Percentiles rank a stretch among this genome's conserved stretches.
phyloP scores from a whole-genome alignment of 202 grass and related monocot genomes.

The Setaria italica region DNA sequence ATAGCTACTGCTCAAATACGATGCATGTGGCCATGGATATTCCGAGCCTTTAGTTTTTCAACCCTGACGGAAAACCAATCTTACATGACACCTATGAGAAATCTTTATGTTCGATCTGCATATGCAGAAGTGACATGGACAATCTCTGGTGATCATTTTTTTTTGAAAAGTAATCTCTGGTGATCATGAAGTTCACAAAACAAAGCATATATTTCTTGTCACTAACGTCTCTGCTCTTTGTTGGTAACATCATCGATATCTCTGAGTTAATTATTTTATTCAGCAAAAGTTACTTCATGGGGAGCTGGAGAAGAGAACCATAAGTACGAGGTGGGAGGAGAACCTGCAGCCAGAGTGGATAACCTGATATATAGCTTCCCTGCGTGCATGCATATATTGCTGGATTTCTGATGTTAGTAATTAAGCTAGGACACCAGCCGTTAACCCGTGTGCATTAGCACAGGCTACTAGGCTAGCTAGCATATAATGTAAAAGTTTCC shows the following conservation, averaged over 20 bases:
- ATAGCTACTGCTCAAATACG: background rate
- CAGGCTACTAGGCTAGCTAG: too few relatives aligned
- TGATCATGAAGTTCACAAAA: background rate
- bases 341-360: background rate
- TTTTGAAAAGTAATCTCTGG: too few relatives aligned
- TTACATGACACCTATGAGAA: background rate
- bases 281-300: background rate
- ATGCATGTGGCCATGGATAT: background rate
- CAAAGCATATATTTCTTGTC: background rate
- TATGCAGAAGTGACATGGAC: background rate
- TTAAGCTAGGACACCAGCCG: too few relatives aligned
- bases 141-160: too few relatives aligned
- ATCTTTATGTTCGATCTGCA: background rate
- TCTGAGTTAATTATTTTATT: background rate
- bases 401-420: too few relatives aligned
- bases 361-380: too few relatives aligned
- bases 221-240: background rate
- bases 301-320: too few relatives aligned
- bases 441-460: too few relatives aligned
- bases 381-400: too few relatives aligned
- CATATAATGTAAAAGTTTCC: too few relatives aligned
- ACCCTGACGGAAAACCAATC: background rate
- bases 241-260: background rate
- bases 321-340: background rate
- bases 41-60: background rate